Evolutionary conservation across 768 basidiomycete genomes (phyloP).

Genomic region (Peribolospora kevripleyi): DNA sequence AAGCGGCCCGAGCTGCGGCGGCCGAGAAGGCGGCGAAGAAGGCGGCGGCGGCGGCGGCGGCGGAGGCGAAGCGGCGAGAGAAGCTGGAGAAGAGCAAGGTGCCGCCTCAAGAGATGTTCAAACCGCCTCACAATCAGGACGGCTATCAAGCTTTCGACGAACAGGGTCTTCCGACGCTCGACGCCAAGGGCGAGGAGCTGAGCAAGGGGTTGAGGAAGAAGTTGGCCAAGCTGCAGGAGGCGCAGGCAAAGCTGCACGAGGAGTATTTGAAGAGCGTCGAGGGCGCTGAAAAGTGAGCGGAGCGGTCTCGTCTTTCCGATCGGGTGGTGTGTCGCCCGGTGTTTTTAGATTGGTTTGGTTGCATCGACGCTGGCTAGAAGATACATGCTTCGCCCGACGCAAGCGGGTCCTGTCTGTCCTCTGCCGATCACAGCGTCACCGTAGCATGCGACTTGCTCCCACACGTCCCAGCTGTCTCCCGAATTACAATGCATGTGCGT

Average conservation of each 20-base stretch:
- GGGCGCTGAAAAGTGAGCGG: no score
- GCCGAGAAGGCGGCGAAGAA: constrained; percentile 46
- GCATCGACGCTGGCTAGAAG: no score
- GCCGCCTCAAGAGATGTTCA: constrained; percentile 55
- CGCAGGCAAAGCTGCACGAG: constrained; percentile 55
- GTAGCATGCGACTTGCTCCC: no score
- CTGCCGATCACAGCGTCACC: no score
- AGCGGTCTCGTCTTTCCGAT: no score
- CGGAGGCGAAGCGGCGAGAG: constrained; percentile 32
- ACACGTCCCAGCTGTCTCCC: no score
- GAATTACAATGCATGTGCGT: no score
- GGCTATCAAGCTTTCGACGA: constrained; percentile 67
- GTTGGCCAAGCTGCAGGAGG: constrained; percentile 41
- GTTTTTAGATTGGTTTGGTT: no score
- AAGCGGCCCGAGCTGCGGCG: constrained; percentile 54
- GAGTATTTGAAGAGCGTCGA: constrained; percentile 24
- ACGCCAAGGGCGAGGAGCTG: constrained; percentile 57
- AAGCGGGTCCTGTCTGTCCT: no score
- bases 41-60: constrained; percentile 20
- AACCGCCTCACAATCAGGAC: constrained; percentile 46
- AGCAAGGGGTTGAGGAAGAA: constrained; percentile 62
- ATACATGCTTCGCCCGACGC: no score
- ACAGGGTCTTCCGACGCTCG: constrained; percentile 59
- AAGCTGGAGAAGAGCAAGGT: constrained; percentile 67
- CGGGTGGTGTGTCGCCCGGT: no score